Evolutionary conservation across 2,329 filamentous ascomycete genomes (phyloP).

Genomic region (Cylindrodendrum hubeiense): DNA sequence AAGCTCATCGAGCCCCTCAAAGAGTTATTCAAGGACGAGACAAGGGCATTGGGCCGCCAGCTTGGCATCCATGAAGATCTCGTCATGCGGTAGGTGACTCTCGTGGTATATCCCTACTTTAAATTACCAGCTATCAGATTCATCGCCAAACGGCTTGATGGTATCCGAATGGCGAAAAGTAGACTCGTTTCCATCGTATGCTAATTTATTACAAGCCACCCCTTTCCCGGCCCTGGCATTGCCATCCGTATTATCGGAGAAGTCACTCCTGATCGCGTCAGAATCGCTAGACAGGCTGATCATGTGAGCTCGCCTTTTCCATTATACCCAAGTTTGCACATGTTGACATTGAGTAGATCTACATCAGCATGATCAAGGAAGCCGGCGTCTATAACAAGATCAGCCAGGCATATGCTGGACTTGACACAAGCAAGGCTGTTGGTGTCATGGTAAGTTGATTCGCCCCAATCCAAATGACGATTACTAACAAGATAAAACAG

Average conservation of each 20-base stretch:
- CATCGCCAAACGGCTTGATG: no score
- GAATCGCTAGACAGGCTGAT: background rate
- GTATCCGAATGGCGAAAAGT: background rate
- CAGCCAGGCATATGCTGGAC: background rate
- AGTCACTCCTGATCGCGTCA: background rate
- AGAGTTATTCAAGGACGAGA: conserved; percentile 82
- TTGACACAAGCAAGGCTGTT: background rate
- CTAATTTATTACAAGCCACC: background rate
- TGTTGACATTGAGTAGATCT: background rate
- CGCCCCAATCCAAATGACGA: no score
- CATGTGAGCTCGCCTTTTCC: background rate
- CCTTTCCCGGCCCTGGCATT: conserved; percentile 50
- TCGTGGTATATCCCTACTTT: no score
- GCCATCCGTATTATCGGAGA: background rate
- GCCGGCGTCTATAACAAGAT: background rate
- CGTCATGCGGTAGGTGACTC: background rate
- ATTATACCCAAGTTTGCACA: background rate
- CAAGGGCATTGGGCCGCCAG: conserved; percentile 47
- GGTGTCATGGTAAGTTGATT: no score
- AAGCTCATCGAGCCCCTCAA: conserved; percentile 12
- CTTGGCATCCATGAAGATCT: conserved; percentile 45
- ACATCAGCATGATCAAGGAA: background rate
- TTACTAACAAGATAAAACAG: no score
- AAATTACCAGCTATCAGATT: no score
- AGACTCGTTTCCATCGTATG: conserved; percentile 7